Conservation (phyloP, 805 yeast species). For the Candida rishiriensis region DNA sequence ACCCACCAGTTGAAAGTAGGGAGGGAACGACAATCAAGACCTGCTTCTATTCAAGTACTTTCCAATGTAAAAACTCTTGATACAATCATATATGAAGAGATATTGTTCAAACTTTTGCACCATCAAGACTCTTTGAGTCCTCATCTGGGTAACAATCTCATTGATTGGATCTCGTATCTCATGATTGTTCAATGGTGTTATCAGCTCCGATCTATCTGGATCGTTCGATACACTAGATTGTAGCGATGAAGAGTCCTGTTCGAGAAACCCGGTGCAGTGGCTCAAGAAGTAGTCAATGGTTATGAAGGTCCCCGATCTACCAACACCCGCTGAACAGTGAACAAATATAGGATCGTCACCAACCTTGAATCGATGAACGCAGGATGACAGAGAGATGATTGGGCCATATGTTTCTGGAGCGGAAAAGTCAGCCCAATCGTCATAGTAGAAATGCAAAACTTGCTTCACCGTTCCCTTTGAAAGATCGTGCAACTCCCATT, state of each 20-base stretch:
- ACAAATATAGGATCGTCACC: conserved; percentile 31
- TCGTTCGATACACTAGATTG: conserved; percentile 9
- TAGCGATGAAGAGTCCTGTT: not conserved
- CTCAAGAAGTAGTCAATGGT: conserved; percentile 37
- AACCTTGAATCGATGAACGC: conserved; percentile 7
- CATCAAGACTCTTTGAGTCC: conserved; percentile 49
- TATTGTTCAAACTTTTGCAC: conserved; percentile 51
- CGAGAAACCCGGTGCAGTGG: conserved; percentile 10
- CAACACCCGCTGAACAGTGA: conserved; percentile 61
- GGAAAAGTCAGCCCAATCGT: conserved; percentile 42
- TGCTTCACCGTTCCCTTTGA: conserved; percentile 3
- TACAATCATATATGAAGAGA: conserved; percentile 42
- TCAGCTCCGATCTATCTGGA: conserved; percentile 12
- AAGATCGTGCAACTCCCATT: conserved; percentile 14
- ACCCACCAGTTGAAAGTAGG: too few species aligned
- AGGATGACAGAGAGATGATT: conserved; percentile 20
- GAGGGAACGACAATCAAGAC: not conserved
- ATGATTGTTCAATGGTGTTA: conserved; percentile 17
- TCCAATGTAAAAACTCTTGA: conserved; percentile 16
- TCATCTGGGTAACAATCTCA: conserved; percentile 38
- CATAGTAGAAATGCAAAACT: conserved; percentile 35
- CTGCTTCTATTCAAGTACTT: conserved; percentile 6
- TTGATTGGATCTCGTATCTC: conserved; percentile 36
- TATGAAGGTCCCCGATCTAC: conserved; percentile 51
- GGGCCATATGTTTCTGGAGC: conserved; percentile 34